Percentiles rank a stretch among this genome's conserved stretches.
Conservation (phyloP, 768 basidiomycete species). For the Ramaria rubella region DNA sequence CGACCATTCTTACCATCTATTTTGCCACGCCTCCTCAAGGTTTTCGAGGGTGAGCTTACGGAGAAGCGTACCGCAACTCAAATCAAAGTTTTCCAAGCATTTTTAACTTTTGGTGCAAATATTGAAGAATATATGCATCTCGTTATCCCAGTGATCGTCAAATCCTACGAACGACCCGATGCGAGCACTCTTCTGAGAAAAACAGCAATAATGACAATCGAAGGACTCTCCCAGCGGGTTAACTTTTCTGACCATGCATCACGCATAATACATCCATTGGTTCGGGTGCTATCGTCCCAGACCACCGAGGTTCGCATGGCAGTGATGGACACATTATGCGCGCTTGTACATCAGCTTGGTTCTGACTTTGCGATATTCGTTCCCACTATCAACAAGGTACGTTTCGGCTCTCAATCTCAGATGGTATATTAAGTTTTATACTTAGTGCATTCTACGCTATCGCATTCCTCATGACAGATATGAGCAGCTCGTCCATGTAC, state of each 20-base stretch:
- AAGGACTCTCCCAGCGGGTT: slow-evolving; percentile 82
- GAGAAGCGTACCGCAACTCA: slow-evolving; percentile 75
- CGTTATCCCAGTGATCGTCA: slow-evolving; percentile 90
- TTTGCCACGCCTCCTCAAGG: slow-evolving; percentile 81
- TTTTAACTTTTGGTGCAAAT: slow-evolving; percentile 91
- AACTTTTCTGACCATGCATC: slow-evolving; percentile 98
- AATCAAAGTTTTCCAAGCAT: slow-evolving; percentile 89
- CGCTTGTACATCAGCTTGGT: slow-evolving; percentile 87
- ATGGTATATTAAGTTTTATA: background rate
- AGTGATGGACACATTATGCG: slow-evolving; percentile 90
- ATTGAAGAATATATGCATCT: slow-evolving; percentile 98
- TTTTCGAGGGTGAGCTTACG: slow-evolving; percentile 81
- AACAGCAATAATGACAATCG: slow-evolving; percentile 86
- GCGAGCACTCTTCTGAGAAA: slow-evolving; percentile 70
- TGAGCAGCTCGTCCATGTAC: slow-evolving; percentile 79
- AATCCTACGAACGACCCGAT: slow-evolving; percentile 79
- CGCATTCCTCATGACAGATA: slow-evolving; percentile 78
- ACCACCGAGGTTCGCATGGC: slow-evolving; percentile 77
- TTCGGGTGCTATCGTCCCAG: slow-evolving; percentile 69
- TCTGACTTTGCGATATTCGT: slow-evolving; percentile 98
- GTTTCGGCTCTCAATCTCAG: slow-evolving; percentile 8
- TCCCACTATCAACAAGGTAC: slow-evolving; percentile 92
- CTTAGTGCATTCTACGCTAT: slow-evolving; percentile 67
- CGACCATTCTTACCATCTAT: slow-evolving; percentile 91
- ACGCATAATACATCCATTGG: slow-evolving; percentile 91